Base-by-base conservation (phyloP, 441 rosid species). In the Bocquillonia castaneifolia region DNA sequence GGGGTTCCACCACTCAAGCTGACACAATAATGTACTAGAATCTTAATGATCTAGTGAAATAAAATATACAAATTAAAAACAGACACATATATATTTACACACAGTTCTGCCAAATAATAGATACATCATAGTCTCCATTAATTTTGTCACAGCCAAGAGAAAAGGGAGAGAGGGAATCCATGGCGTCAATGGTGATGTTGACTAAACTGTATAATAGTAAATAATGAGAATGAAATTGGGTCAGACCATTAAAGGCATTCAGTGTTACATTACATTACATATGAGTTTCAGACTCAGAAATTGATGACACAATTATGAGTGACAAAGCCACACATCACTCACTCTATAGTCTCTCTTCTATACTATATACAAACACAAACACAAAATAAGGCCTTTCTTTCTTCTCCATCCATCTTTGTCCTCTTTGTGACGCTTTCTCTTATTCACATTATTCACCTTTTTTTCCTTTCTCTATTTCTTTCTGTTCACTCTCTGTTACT, bases 181-280 rank as follows among this genome's bases (percentile, higher is more conserved):
- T 77, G 83, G 80, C 79, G 84, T 85, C 80, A 81, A 81, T 82
- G 85, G 77, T 79, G 86, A 79, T 85, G 85, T 66, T 75, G 86
- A 85, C 88, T 62, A 69, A 76, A 75, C 85, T 74, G 73, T 66
- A 51, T 53, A 63, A 69, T 63, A 76, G 77, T 53, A 69, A 78
- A 78, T 63, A 48, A 51, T 20, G 67, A 56, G 55, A 29, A 25
- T 57, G 66, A 70, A 36, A 64, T 22, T 50, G 72, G 34, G 78
- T 51, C 62, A 48, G 77, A 63, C 58, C 83, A 80, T 77, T 80
- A 73, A 84, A 76, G 71, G 76, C 76, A 64, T 74, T 70, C 81
- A 79, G 78, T 77, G 83, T 79, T 71, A 52, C 76, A 67, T 76
- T 71, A n/a, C n/a, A n/a, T n/a, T n/a, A n/a, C n/a, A n/a, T n/a